phyloP scores from a whole-genome alignment of 169 alveolate genomes.

The Eimeria acervulina region DNA sequence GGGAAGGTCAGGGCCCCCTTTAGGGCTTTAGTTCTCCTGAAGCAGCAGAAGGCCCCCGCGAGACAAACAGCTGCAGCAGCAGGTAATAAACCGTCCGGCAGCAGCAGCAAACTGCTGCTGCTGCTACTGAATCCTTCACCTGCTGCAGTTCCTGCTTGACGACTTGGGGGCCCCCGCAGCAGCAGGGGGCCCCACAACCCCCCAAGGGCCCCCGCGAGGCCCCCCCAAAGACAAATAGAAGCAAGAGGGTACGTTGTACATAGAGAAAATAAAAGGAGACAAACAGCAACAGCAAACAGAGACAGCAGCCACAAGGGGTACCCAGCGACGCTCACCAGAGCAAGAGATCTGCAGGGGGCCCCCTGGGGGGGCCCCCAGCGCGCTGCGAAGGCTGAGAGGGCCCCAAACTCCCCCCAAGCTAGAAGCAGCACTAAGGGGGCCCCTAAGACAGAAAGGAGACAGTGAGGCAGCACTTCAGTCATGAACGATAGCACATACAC shows the following conservation, averaged over 20 bases:
- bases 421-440: not conserved
- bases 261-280: not conserved
- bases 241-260: not conserved
- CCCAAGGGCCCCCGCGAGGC: slow-evolving; percentile 54
- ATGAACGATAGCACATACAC: not conserved
- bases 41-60: slow-evolving; percentile 41
- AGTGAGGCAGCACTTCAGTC: slow-evolving; percentile 21
- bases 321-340: not conserved
- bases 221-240: slow-evolving; percentile 36
- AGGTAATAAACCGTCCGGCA: not conserved
- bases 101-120: not conserved
- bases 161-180: not conserved
- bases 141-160: not conserved
- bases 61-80: slow-evolving; percentile 47
- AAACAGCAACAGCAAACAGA: not conserved
- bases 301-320: slow-evolving; percentile 6
- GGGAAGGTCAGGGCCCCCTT: not conserved
- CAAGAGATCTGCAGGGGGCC: not conserved
- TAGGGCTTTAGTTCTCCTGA: not conserved
- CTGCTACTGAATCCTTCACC: not conserved
- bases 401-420: slow-evolving; percentile 49
- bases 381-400: not conserved
- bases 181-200: slow-evolving; percentile 8
- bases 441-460: slow-evolving; percentile 19
- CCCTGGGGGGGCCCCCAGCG: slow-evolving; percentile 29